phyloP scores from a whole-genome alignment of 345 rosid genomes.

The Iberis pinnata region DNA sequence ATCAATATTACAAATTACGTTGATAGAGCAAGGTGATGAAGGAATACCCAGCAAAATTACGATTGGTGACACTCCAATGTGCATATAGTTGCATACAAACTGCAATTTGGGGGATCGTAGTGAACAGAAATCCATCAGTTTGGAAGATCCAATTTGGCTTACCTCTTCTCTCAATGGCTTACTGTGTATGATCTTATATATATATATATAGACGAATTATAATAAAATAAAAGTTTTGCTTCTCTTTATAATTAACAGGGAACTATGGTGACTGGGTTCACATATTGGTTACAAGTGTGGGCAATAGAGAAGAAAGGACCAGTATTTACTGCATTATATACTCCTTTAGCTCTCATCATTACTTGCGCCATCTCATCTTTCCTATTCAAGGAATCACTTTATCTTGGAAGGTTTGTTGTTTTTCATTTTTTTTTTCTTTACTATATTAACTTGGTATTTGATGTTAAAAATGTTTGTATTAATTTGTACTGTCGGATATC shows the following conservation, averaged over 20 bases:
- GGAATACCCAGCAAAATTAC: slow-evolving; percentile 62
- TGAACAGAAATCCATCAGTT: slow-evolving; percentile 50
- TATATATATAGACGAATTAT: too few species aligned
- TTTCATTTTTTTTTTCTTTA: not conserved
- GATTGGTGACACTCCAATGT: slow-evolving; percentile 68
- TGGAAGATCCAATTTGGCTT: slow-evolving; percentile 77
- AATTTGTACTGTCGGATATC: not conserved
- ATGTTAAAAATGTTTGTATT: not conserved
- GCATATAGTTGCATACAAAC: slow-evolving; percentile 69
- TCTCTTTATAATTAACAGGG: slow-evolving; percentile 64
- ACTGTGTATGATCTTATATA: slow-evolving; percentile 77
- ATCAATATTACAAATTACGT: not conserved
- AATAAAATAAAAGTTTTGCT: too few species aligned
- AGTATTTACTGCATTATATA: slow-evolving; percentile 65
- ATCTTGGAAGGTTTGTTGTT: slow-evolving; percentile 58
- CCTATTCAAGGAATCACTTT: slow-evolving; percentile 60
- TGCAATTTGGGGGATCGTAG: slow-evolving; percentile 50
- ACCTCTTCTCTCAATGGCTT: slow-evolving; percentile 65
- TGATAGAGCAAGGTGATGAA: slow-evolving; percentile 37
- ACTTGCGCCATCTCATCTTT: slow-evolving; percentile 60
- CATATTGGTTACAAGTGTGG: slow-evolving; percentile 91
- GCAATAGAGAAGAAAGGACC: slow-evolving; percentile 80
- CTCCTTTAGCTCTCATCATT: slow-evolving; percentile 71
- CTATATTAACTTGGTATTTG: not conserved
- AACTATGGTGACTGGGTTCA: slow-evolving; percentile 52